Evolutionary conservation across 2,329 filamentous ascomycete genomes (phyloP).

Genomic region (Amphichorda felina): DNA sequence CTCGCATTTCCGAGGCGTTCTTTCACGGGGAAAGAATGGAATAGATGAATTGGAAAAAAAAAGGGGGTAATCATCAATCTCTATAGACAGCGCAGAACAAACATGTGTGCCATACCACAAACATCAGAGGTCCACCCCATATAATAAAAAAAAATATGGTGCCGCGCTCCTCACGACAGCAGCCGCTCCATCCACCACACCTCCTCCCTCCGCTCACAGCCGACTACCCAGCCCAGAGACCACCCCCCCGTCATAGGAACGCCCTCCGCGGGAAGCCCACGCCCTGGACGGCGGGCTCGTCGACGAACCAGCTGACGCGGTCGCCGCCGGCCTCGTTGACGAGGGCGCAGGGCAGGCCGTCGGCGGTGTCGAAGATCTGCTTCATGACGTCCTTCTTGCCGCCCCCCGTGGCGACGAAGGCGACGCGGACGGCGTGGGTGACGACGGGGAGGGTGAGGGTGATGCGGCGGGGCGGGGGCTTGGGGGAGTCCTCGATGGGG

Average conservation of each 20-base stretch:
- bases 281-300: conserved; percentile 73
- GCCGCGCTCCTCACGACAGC: no score
- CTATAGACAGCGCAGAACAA: neutral
- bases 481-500: conserved; percentile 84
- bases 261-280: conserved; percentile 72
- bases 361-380: conserved; percentile 75
- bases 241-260: conserved; percentile 18
- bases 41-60: no score
- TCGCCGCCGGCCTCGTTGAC: conserved; percentile 72
- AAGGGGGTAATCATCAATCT: conserved; percentile 2
- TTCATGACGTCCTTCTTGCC: conserved; percentile 89
- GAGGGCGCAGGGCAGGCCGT: conserved; percentile 71
- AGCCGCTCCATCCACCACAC: no score
- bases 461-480: conserved; percentile 83
- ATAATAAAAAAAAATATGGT: no score
- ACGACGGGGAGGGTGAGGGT: conserved; percentile 89
- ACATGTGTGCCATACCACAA: no score
- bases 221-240: no score
- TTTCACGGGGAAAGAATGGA: no score
- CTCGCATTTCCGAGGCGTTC: no score
- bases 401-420: conserved; percentile 80
- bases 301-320: conserved; percentile 91
- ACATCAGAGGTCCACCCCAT: no score
- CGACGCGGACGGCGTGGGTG: conserved; percentile 73
- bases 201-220: neutral